Base-by-base conservation (phyloP, 176 grass and related monocot species). In the Olyra latifolia region DNA sequence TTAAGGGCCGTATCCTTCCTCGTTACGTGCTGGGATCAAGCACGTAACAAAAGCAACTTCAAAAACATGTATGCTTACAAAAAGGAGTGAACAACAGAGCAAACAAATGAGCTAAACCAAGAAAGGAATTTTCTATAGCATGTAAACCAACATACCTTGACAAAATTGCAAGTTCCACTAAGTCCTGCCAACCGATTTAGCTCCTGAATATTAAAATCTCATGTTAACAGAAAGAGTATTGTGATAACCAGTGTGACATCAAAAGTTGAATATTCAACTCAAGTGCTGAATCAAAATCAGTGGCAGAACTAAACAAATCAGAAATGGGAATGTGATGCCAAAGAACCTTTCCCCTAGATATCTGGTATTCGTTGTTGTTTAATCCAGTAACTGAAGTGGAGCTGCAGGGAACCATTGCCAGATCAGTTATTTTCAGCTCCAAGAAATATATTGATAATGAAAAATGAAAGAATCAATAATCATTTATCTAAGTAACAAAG, bases 301-400 rank as follows among this genome's bases (percentile, higher is more conserved):
- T 45, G 85, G 65, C 40, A 48, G 47, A 61, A 55, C 71, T 44
- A 82, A 28, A 23, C 13, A 80, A 59, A 72, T 29, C 25, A 59
- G 16, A 27, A 40, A 64, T 28, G 8, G 64, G 22, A 80, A 62
- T 28, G 39, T 69, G 23, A 30, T n/a, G 27, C 72, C 25, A 66
- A 88, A 70, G 62, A 56, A 96, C 97, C 84, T 93, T 93, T 82
- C 93, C 97, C 84, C 97, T 91, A 49, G 97, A 74, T 81, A 99
- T 96, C 82, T 99, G 97, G 75, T 99, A 96, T 25, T 96, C 93
- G 22, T 96, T 99, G 76, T 96, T 96, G 83, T 96, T 96, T 79
- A 99, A 86, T 80, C 97, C 97, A 79, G 76, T 95, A 88, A 99
- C 82, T 79, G 93, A 99, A 62, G 96, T 85, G 49, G 69, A 90